phyloP scores from a whole-genome alignment of 202 grass and related monocot species.

The Cymbopogon flexuosus region DNA sequence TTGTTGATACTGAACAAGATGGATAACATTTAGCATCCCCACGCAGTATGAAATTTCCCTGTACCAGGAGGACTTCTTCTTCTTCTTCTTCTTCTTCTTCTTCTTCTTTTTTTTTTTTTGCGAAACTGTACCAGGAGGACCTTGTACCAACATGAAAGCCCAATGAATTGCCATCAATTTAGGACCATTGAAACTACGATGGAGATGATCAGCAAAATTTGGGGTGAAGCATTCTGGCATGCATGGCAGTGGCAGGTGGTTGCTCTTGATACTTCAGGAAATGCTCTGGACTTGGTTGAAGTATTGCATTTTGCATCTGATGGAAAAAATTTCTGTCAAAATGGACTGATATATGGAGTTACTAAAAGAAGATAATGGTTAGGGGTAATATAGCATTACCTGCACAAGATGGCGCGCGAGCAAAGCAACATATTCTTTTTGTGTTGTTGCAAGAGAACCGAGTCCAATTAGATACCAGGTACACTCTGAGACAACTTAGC shows the following conservation, averaged over 20 bases:
- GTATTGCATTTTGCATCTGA: conserved; percentile 98
- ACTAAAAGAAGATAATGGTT: conserved; percentile 17
- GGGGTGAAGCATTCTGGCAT: conserved; percentile 91
- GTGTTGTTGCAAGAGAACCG: conserved; percentile 90
- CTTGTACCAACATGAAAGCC: conserved; percentile 89
- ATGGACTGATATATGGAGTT: not conserved
- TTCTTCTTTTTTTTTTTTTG: not conserved
- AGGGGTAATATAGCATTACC: conserved; percentile 39
- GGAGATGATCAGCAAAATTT: conserved; percentile 78
- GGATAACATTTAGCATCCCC: conserved; percentile 99
- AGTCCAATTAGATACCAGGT: conserved; percentile 79
- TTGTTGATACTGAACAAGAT: conserved; percentile 99
- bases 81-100: no score
- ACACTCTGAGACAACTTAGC: not conserved
- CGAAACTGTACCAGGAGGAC: no score
- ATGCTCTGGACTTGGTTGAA: conserved; percentile 91
- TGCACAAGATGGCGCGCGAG: conserved; percentile 73
- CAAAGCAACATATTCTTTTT: conserved; percentile 86
- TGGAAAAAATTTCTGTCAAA: not conserved
- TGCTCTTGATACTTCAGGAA: conserved; percentile 95
- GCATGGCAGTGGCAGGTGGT: conserved; percentile 42
- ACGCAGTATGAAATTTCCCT: conserved; percentile 94
- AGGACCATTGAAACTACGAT: conserved; percentile 74
- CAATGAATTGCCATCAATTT: conserved; percentile 91
- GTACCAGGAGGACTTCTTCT: conserved; percentile 79